phyloP scores from a whole-genome alignment of 257 asterid genomes.

The Phtheirospermum japonicum region DNA sequence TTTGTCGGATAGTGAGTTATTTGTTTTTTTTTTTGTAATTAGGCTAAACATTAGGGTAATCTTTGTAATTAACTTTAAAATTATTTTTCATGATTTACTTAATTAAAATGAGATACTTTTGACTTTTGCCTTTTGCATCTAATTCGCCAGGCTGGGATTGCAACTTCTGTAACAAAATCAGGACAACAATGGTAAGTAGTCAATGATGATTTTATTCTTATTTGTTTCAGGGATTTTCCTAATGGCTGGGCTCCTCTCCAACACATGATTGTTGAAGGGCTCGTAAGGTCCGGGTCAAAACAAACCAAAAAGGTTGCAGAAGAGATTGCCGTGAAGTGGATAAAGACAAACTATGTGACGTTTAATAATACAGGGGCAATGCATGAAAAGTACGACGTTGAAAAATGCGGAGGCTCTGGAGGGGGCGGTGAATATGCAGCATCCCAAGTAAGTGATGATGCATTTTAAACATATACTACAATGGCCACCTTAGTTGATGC shows the following conservation, averaged over 20 bases:
- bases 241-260: conserved; percentile 98
- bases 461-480: no score
- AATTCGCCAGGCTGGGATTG: conserved; percentile 68
- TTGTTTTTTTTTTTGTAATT: no score
- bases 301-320: conserved; percentile 49
- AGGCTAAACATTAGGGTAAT: no score
- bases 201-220: background rate
- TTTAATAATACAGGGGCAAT: conserved; percentile 68
- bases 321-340: conserved; percentile 72
- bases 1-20: no score
- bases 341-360: conserved; percentile 66
- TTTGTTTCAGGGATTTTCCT: conserved; percentile 73
- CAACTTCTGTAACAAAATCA: conserved; percentile 66
- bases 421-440: conserved; percentile 94
- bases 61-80: no score
- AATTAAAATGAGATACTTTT: conserved; percentile 2
- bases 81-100: background rate
- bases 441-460: conserved; percentile 64
- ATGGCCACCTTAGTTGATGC: no score
- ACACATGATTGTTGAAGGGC: conserved; percentile 89
- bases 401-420: conserved; percentile 70
- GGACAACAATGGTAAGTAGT: conserved; percentile 83
- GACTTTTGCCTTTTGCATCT: conserved; percentile 30
- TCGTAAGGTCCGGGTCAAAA: conserved; percentile 46
- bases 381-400: conserved; percentile 84